phyloP scores from a whole-genome alignment of 257 asterid species.

The Przewalskia tangutica region DNA sequence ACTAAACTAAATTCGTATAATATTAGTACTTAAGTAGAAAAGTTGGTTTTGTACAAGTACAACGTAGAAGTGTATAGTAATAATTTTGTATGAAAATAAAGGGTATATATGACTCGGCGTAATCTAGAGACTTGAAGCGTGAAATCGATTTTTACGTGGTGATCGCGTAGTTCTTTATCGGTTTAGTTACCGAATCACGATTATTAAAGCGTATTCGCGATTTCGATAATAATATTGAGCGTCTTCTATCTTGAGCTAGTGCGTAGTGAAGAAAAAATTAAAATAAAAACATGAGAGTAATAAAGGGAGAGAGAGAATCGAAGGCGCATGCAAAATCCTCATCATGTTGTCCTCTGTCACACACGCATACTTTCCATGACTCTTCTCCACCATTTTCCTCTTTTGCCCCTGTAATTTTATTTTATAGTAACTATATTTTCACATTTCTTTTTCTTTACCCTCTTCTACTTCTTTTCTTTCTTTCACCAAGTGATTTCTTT shows the following conservation, averaged over 20 bases:
- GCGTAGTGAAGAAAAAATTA: too few species aligned
- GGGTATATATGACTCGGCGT: background rate
- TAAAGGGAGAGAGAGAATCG: slow-evolving; percentile 27
- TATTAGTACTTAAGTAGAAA: background rate
- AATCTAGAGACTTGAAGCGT: too few species aligned
- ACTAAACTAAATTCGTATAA: background rate
- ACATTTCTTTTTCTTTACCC: background rate
- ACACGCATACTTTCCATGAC: slow-evolving; percentile 40
- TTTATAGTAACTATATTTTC: slow-evolving; percentile 3
- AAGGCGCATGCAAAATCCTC: slow-evolving; percentile 66
- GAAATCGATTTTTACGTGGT: too few species aligned
- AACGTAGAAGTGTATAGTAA: background rate
- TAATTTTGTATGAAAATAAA: background rate
- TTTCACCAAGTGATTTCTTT: too few species aligned
- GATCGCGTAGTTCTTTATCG: too few species aligned
- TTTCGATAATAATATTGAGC: too few species aligned
- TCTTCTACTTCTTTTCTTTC: background rate
- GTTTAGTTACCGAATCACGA: too few species aligned
- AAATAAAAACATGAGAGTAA: background rate
- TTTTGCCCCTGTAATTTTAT: slow-evolving; percentile 5
- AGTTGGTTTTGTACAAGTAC: background rate
- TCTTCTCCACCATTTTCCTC: slow-evolving; percentile 2
- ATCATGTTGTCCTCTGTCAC: slow-evolving; percentile 56
- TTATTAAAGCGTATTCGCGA: too few species aligned
- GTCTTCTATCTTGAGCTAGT: too few species aligned